Percentiles rank a stretch among this genome's conserved stretches.
phyloP scores from a whole-genome alignment of 345 rosid species.

The Psidium guajava region DNA sequence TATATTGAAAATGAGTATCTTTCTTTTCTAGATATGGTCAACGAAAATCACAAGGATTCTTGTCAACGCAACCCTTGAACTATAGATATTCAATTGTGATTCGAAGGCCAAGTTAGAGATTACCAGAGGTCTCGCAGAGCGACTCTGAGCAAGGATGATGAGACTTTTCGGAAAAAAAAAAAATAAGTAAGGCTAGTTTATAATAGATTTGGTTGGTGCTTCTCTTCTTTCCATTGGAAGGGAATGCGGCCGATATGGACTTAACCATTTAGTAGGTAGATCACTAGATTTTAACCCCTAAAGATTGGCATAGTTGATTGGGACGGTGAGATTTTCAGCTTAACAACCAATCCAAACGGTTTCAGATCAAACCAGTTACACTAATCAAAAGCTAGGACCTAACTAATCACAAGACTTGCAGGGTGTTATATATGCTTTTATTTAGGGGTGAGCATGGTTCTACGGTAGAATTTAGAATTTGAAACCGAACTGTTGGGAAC shows the following conservation, averaged over 20 bases:
- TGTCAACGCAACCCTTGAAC: background rate
- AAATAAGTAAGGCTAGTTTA: background rate
- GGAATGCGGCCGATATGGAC: background rate
- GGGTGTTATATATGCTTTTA: too few relatives aligned
- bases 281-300: background rate
- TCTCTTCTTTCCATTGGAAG: background rate
- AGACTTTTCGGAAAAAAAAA: too few relatives aligned
- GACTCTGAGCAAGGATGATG: too few relatives aligned
- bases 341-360: background rate
- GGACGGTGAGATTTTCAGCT: background rate
- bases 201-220: background rate
- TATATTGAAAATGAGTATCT: background rate
- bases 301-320: background rate
- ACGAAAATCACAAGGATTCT: fast-evolving
- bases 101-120: too few relatives aligned
- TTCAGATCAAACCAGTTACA: background rate
- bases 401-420: too few relatives aligned
- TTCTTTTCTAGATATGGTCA: background rate
- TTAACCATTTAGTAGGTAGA: background rate
- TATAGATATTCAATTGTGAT: background rate
- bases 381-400: too few relatives aligned
- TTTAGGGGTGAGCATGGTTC: too few relatives aligned
- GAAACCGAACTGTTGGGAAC: too few relatives aligned
- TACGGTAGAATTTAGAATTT: too few relatives aligned
- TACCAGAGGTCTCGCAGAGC: too few relatives aligned